Conservation (phyloP, 2,329 filamentous ascomycete genomes). For the Epichloe amarillans region DNA sequence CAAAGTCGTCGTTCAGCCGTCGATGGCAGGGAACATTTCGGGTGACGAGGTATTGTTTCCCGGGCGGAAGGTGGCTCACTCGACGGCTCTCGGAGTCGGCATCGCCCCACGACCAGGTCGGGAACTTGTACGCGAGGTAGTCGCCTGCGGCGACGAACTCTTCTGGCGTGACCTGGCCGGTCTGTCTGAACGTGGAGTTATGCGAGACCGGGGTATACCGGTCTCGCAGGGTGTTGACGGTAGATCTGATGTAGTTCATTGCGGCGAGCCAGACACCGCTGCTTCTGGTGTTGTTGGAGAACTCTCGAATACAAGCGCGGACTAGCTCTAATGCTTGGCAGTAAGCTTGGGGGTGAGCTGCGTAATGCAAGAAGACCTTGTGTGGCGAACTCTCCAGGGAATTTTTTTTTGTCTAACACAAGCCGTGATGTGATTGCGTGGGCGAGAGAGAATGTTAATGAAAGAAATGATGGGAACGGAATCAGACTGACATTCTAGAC, state of each 20-base stretch:
- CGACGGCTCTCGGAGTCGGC: slow-evolving; percentile 71
- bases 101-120: slow-evolving; percentile 92
- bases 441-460: not conserved
- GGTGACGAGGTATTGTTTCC: slow-evolving; percentile 92
- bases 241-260: slow-evolving; percentile 90
- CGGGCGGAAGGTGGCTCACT: slow-evolving; percentile 66
- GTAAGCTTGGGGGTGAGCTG: too few species aligned
- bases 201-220: slow-evolving; percentile 79
- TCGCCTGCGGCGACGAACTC: slow-evolving; percentile 94
- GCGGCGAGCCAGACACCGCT: slow-evolving; percentile 7
- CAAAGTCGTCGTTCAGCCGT: slow-evolving; percentile 85
- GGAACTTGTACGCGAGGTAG: slow-evolving; percentile 98
- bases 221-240: slow-evolving; percentile 83
- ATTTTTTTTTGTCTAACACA: too few species aligned
- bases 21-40: slow-evolving; percentile 89
- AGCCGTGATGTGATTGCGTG: too few species aligned
- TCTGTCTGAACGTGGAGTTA: slow-evolving; percentile 84
- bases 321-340: too few species aligned
- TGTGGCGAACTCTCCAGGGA: too few species aligned
- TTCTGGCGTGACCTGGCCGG: slow-evolving; percentile 91
- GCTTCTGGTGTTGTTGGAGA: slow-evolving; percentile 1
- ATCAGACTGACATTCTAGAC: not conserved
- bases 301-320: too few species aligned
- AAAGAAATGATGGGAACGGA: not conserved
- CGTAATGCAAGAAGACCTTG: too few species aligned